phyloP scores from a whole-genome alignment of 257 asterid genomes.

The Solanum ossicruentum region DNA sequence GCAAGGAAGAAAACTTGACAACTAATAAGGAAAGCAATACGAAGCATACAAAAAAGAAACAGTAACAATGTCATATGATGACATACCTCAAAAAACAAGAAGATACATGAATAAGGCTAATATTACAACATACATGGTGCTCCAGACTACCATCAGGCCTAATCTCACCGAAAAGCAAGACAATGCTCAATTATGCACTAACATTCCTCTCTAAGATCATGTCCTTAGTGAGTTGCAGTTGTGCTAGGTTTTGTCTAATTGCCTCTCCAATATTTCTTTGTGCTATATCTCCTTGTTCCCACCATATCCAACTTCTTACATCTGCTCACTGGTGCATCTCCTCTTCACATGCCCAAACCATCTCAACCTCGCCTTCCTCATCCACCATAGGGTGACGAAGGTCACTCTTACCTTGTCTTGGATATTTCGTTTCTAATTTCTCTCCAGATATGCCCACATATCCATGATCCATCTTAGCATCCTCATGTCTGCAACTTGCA shows the following conservation, averaged over 20 bases:
- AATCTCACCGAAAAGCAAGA: no score
- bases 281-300: not conserved
- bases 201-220: not conserved
- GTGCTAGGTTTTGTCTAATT: not conserved
- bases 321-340: not conserved
- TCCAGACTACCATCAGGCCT: no score
- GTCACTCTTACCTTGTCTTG: not conserved
- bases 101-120: not conserved
- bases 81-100: not conserved
- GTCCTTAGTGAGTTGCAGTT: not conserved
- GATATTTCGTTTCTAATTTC: not conserved
- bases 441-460: not conserved
- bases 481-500: not conserved
- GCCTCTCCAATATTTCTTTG: not conserved
- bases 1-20: not conserved
- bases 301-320: not conserved
- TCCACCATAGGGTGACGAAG: not conserved
- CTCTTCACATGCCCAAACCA: not conserved
- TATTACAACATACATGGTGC: no score
- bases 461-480: not conserved
- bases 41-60: not conserved
- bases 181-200: no score
- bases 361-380: not conserved
- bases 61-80: no score
- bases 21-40: no score